Evolutionary conservation across 2,329 filamentous ascomycete genomes (phyloP).

Genomic region (Phialophora chinensis): DNA sequence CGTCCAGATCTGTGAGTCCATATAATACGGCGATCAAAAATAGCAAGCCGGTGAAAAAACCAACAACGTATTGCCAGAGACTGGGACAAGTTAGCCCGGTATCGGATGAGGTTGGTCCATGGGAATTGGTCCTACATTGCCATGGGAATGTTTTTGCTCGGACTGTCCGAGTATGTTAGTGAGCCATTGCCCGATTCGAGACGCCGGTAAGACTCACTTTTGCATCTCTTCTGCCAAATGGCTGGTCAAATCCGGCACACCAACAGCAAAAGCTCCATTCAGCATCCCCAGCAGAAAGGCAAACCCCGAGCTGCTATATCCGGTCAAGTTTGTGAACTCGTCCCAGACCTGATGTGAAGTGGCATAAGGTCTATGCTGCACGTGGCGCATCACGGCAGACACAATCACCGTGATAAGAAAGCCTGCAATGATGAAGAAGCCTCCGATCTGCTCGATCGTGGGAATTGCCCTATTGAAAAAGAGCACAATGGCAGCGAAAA

Average conservation of each 20-base stretch:
- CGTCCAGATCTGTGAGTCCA: conserved; percentile 52
- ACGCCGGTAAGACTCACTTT: conserved; percentile 46
- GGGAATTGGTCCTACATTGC: conserved; percentile 45
- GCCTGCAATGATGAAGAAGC: conserved; percentile 57
- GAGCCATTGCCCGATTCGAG: not conserved
- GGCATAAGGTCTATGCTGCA: conserved; percentile 52
- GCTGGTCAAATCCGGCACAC: conserved; percentile 69
- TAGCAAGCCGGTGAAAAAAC: conserved; percentile 53
- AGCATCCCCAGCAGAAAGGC: conserved; percentile 70
- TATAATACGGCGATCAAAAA: conserved; percentile 60
- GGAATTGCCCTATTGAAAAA: conserved; percentile 56
- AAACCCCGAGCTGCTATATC: conserved; percentile 57
- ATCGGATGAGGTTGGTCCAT: not conserved
- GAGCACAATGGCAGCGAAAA: conserved; percentile 23
- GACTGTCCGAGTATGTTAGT: conserved; percentile 37
- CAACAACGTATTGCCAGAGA: conserved; percentile 53
- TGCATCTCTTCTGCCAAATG: conserved; percentile 69
- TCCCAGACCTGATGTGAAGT: conserved; percentile 59
- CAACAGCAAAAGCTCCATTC: conserved; percentile 72
- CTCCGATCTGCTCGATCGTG: conserved; percentile 44
- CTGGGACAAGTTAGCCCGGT: not conserved
- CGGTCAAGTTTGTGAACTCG: conserved; percentile 57
- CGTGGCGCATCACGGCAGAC: conserved; percentile 26
- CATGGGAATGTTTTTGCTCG: conserved; percentile 60
- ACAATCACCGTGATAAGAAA: conserved; percentile 56